These are phyloP conservation scores for Aspergillus arachidicola DNA, from an alignment of 2,329 filamentous ascomycete species.

Conservation along the genomic window DNA sequence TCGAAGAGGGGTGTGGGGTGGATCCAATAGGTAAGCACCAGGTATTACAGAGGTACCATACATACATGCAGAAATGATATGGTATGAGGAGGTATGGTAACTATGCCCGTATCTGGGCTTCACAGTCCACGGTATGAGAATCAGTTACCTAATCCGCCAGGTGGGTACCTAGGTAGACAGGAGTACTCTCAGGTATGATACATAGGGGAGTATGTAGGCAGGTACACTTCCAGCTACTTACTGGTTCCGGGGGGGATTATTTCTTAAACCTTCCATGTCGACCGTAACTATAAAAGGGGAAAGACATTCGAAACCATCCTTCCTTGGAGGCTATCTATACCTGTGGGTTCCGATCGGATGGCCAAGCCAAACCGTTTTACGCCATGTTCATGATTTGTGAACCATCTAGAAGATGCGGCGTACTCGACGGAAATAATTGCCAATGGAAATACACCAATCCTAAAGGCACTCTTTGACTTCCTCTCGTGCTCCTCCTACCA, in stretches of 20 bases:
- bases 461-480: not conserved
- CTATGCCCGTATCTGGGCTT: not conserved
- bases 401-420: not conserved
- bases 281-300: not conserved
- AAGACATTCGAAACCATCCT: not conserved
- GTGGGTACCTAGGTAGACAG: not conserved
- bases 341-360: not conserved
- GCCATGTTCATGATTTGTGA: not conserved
- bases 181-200: not conserved
- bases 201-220: not conserved
- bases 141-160: not conserved
- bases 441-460: not conserved
- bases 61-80: not conserved
- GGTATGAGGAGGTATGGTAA: not conserved
- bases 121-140: not conserved
- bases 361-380: not conserved
- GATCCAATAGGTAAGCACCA: conserved; percentile 9
- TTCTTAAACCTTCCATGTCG: not conserved
- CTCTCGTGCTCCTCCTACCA: not conserved
- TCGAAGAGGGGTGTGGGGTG: conserved; percentile 14
- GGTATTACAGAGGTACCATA: not conserved
- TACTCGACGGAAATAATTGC: not conserved
- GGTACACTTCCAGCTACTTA: not conserved
- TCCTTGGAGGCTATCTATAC: not conserved
- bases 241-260: not conserved